Base-by-base conservation (phyloP, 345 rosid genomes). In the Garcia nutans region DNA sequence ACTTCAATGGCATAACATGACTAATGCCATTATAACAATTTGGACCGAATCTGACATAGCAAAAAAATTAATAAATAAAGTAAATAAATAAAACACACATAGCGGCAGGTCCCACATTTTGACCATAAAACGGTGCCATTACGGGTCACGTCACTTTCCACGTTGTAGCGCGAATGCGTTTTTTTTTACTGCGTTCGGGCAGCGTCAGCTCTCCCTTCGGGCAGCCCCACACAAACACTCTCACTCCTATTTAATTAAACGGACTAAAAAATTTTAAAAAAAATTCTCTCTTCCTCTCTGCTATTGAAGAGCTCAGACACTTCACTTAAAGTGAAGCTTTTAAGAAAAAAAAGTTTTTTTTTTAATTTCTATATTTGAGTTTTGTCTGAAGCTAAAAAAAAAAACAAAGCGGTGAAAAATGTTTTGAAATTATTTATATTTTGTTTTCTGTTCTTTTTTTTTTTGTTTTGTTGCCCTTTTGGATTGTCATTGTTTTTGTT, bases 161-260 rank as follows among this genome's bases (percentile, higher is more conserved):
- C 81, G 71, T 47, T 79, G 45, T 66, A 82, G 86, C 82, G 86
- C 76, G 85, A 77, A 79, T 74, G 75, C 73, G 80, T n/a, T 85
- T 72, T 88, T n/a, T 89, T 88, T 75, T 88, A 84, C 94, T 86
- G 79, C 85, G 82, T 49, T 57, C 50, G 87, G 87, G 87, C 77
- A 88, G 72, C 87, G 90, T 56, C 87, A 88, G 83, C 85, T 80
- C 84, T 56, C 89, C 87, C 78, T 84, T 74, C 81, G 88, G 92
- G 80, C 90, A 88, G 74, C 75, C 22, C 70, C 26, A n/a, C 79
- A 68, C 61, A 8, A 37, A 37, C 82, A 22, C 73, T 22, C 73
- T 55, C 72, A 54, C 74, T 75, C 26, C 49, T 78, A 60, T 71
- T 67, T 62, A 44, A 61, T 59, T 9, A 28, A 54, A 65, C 19